Base-by-base conservation (phyloP, 768 basidiomycete species). In the Solioccasus polychromus region DNA sequence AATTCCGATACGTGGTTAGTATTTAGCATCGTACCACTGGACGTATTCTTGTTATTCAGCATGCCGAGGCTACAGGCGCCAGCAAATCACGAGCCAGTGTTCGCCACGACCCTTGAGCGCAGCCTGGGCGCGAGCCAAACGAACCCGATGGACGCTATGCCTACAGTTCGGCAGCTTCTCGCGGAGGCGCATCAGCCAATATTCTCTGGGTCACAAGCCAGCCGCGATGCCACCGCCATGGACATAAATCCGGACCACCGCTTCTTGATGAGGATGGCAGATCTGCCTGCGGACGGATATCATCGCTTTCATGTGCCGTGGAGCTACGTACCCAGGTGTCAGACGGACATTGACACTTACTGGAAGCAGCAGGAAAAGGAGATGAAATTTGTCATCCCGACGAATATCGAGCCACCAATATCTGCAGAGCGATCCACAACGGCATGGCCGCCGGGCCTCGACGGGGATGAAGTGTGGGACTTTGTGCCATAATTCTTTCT, bases 361-460 rank as follows among this genome's bases (percentile, higher is more conserved):
- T 72, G 68, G 71, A 62, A 58, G 24, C 59, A 64, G 49, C 69
- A 72, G 47, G 56, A 31, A 38, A 34, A 31, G 31, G 6, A 15
- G 40, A 19, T 34, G 19, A 14, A 17, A 5, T 47, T 40, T 31
- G 35, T 36, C 36, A 47, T 43, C 43, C 25, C 26, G 41, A 14
- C 18, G 24, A 31, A 49, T 14, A 44, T 49, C 41, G 51, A 50
- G 28, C 35, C 41, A 60, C 64, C 70, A 31, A 64, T 72, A 15
- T 77, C 75, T 45, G 70, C 69, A 48, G 73, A 75, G 63, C 73
- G 75, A 35, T 77, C 71, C 42, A 75, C 75, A 32, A 69, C 44
- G 17, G 30, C 41, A 30, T 64, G 64, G 66, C 47, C 49, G 42
- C 53, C 58, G 48, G 42, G 51, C 22, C 48, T 53, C 38, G 54